Evolutionary conservation across 176 grass and related monocot species (phyloP).

Genomic region (Rhipidocladum racemiflorum): DNA sequence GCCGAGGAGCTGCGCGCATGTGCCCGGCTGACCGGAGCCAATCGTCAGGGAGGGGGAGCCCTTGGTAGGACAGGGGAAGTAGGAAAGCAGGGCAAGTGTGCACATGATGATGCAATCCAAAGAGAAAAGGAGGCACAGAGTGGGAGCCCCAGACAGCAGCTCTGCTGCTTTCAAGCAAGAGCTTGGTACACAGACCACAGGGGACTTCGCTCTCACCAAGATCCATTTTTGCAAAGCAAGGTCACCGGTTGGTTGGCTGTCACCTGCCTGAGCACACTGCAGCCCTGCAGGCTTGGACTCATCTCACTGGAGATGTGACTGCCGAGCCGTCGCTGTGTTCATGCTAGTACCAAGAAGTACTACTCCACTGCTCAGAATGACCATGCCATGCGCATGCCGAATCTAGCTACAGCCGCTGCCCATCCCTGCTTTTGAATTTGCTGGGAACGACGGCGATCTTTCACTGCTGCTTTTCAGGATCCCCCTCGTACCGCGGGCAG

Average conservation of each 20-base stretch:
- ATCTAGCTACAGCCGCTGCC: neutral
- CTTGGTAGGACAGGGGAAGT: neutral
- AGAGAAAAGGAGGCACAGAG: slow-evolving; percentile 24
- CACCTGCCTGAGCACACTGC: slow-evolving; percentile 17
- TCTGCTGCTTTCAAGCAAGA: slow-evolving; percentile 22
- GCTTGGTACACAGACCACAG: neutral
- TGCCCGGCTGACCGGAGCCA: neutral
- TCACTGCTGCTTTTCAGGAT: neutral
- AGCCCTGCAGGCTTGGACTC: neutral
- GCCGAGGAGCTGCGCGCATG: neutral
- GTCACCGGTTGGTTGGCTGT: neutral
- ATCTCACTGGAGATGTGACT: neutral
- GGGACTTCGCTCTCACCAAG: neutral
- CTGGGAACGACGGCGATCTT: neutral
- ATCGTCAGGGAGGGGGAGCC: neutral
- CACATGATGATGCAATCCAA: slow-evolving; percentile 35
- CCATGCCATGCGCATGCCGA: neutral
- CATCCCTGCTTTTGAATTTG: neutral
- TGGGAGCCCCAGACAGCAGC: slow-evolving; percentile 21
- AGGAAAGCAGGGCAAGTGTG: neutral
- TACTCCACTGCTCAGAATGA: neutral
- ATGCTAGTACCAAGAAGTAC: neutral
- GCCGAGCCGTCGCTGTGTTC: neutral
- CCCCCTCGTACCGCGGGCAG: neutral
- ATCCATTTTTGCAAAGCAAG: slow-evolving; percentile 15